Conservation (phyloP, 164 flowering plant species). For the Aristolochia fimbriata region DNA sequence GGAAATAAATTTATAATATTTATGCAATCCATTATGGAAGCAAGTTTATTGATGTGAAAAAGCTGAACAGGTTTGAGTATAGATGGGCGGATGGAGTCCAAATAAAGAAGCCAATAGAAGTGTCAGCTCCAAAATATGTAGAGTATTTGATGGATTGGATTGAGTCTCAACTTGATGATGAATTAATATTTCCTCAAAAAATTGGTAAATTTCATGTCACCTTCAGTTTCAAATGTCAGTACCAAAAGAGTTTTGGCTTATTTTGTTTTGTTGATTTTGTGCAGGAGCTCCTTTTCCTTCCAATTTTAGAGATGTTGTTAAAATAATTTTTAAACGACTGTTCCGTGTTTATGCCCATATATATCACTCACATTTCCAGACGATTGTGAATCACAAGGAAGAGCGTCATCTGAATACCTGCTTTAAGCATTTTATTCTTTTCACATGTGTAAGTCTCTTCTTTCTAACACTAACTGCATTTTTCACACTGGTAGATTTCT, state of each 20-base stretch:
- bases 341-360: constrained; percentile 15
- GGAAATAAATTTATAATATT: constrained; percentile 2
- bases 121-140: constrained; percentile 95
- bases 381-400: constrained; percentile 13
- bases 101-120: constrained; percentile 88
- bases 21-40: neutral
- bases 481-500: no score
- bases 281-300: constrained; percentile 18
- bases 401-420: constrained; percentile 19
- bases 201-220: constrained; percentile 41
- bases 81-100: constrained; percentile 96
- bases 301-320: constrained; percentile 10
- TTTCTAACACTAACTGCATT: neutral
- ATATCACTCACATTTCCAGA: constrained; percentile 17
- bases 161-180: constrained; percentile 85
- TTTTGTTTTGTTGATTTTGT: neutral
- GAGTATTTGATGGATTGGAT: constrained; percentile 96
- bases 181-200: constrained; percentile 88
- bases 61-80: constrained; percentile 61
- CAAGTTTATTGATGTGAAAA: neutral
- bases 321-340: constrained; percentile 13
- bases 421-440: constrained; percentile 17
- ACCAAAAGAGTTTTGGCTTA: neutral
- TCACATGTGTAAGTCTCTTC: constrained; percentile 10
- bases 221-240: neutral